Base-by-base conservation (phyloP, 164 flowering plant species). In the Tetracentron sinense region DNA sequence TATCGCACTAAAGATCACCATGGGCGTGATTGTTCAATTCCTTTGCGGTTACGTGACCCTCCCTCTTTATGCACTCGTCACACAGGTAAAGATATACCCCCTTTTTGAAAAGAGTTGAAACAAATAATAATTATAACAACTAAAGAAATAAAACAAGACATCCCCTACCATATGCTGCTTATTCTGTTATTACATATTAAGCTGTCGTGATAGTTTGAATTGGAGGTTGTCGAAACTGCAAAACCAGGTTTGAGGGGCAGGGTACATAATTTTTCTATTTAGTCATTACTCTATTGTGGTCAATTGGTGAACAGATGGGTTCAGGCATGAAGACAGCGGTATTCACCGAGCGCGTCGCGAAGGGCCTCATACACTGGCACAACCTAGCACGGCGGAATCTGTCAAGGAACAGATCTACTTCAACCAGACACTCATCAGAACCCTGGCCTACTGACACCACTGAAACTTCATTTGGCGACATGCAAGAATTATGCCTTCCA, bases 21-120 rank as follows among this genome's bases (percentile, higher is more conserved):
- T 80, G 77, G 88, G 89, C 29, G 58, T 82, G 23, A 4, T 75
- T 1, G 83, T 87, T n/a, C 89, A 85, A 48, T 33, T 83, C 63
- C 82, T 87, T 8, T 83, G 89, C 42, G 93, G 89, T 56, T 87
- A 85, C 46, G 86, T 82, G 7, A 85, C 89, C 3, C 77, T 87
- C 31, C 93, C 93, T 44, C 82, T 83, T 7, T 83, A 83, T 75
- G 85, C 89, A 53, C 64, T 85, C 22, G 93, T 85, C 67, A 82
- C 89, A 26, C 88, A 82, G 88, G 92, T 82, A 81, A 28, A 20
- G 0, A 62, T 44, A 53, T 2, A 2, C 29, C 17, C 38, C 16
- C n/a, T n/a, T n/a, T n/a, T n/a, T n/a, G n/a, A n/a, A n/a, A n/a
- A n/a, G n/a, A n/a, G n/a, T n/a, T n/a, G n/a, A n/a, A n/a, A n/a